phyloP scores from a whole-genome alignment of 441 rosid genomes.

The Gossypium schwendimanii region DNA sequence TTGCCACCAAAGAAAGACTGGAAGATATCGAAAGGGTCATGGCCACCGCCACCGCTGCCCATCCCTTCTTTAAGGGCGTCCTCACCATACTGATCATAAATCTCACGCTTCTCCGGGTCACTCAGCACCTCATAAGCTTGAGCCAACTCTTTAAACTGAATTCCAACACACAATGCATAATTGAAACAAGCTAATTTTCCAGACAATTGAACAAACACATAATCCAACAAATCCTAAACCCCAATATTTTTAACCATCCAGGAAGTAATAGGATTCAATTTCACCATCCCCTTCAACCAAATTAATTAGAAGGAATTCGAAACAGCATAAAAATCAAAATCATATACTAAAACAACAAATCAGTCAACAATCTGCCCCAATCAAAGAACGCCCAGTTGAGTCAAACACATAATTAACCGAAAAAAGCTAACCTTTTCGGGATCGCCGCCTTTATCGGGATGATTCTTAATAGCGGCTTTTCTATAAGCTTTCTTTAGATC shows the following conservation, averaged over 20 bases:
- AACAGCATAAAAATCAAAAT: not conserved
- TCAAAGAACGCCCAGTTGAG: not conserved
- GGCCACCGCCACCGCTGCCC: slow-evolving; percentile 75
- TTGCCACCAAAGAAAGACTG: slow-evolving; percentile 82
- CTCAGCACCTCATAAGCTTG: slow-evolving; percentile 86
- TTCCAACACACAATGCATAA: not conserved
- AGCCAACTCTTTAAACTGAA: slow-evolving; percentile 83
- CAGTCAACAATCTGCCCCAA: not conserved
- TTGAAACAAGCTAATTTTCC: not conserved
- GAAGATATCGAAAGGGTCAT: slow-evolving; percentile 90
- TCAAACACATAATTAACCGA: not conserved
- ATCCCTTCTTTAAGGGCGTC: slow-evolving; percentile 87
- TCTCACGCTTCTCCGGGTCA: slow-evolving; percentile 82
- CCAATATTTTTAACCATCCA: not conserved
- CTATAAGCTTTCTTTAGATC: slow-evolving; percentile 85
- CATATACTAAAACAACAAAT: not conserved
- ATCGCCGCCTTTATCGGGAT: slow-evolving; percentile 90
- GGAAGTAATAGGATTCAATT: not conserved
- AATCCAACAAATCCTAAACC: not conserved
- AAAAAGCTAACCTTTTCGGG: slow-evolving; percentile 56
- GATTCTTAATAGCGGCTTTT: slow-evolving; percentile 86
- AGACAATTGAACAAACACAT: not conserved
- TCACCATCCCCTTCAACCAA: not conserved
- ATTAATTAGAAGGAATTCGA: not conserved
- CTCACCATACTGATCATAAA: slow-evolving; percentile 86